Base-by-base conservation (phyloP, 2,329 filamentous ascomycete species). In the Fusarium austroafricanum region DNA sequence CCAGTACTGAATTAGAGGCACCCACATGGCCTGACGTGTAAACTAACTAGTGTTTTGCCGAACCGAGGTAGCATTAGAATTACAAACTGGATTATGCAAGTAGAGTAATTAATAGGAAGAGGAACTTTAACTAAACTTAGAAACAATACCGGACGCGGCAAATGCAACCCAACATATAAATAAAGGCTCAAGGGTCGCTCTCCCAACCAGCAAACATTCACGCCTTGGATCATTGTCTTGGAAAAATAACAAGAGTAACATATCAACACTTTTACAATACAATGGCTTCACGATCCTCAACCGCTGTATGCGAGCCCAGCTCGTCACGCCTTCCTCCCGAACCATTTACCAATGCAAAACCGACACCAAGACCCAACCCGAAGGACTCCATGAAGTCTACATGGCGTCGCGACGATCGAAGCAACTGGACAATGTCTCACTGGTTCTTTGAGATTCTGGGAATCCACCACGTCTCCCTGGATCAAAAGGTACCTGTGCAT, bases 331-430 rank as follows among this genome's bases (percentile, higher is more conserved):
- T 52, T 2, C 26, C 29, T 1, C n/a, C 37, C 14, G 29, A 31
- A 31, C 37, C 49, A 15, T 14, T 37, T 0, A 0, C 3, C 11
- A 23, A 28, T 31, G 15, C 21, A n/a, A 52, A 44, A 26, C 6
- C 37, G 18, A 52, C 4, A n/a, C 37, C 43, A 15, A 44, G 9
- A 21, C 49, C 43, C 18, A 52, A 52, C 6, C 37, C 49, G 15
- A 52, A 52, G 10, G 49, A 52, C 26, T 52, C 49, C 6, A 52
- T 52, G 49, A 52, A 52, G 49, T 52, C 49, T 5, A 52, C 49
- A 4, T 52, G 49, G 49, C 49, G 49, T 1, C 37, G 18, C 0
- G 18, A n/a, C 11, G 37, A 52, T 21, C 28, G 28, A 15, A 44
- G 11, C 12, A 52, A 15, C 49, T 52, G 49, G 49, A 52, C 49